Evolutionary conservation across 805 yeast genomes (phyloP).

Genomic region (Candida ortonii): DNA sequence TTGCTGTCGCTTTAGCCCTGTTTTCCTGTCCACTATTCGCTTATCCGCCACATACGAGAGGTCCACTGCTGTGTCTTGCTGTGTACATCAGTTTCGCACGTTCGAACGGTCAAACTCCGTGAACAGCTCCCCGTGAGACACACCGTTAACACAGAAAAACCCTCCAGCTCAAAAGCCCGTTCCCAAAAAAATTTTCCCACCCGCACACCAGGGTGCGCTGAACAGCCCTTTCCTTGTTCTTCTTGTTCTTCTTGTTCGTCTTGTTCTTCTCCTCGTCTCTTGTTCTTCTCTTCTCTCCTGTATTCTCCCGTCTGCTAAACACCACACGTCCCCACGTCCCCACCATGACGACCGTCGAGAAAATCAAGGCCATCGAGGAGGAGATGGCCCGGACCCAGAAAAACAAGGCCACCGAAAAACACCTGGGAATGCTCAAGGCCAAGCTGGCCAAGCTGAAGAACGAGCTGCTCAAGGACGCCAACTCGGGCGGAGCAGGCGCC

Average conservation of each 20-base stretch:
- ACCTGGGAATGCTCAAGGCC: slow-evolving; percentile 95
- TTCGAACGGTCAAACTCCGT: neutral
- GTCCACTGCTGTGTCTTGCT: slow-evolving; percentile 7
- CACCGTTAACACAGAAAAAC: neutral
- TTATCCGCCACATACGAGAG: slow-evolving; percentile 18
- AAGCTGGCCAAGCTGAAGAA: slow-evolving; percentile 92
- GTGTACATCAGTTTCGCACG: slow-evolving; percentile 13
- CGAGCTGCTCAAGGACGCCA: slow-evolving; percentile 72
- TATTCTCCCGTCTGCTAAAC: neutral
- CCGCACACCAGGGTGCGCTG: too few species aligned
- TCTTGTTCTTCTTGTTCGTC: too few species aligned
- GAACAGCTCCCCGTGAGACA: too few species aligned
- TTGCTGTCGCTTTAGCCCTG: slow-evolving; percentile 14
- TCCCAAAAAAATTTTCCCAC: too few species aligned
- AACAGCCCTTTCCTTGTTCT: too few species aligned
- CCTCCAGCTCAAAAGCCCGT: too few species aligned
- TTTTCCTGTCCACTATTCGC: slow-evolving; percentile 6
- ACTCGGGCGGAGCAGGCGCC: slow-evolving; percentile 82
- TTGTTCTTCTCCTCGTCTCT: too few species aligned
- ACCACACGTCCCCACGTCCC: too few species aligned
- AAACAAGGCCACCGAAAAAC: slow-evolving; percentile 96
- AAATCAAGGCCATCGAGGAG: slow-evolving; percentile 86
- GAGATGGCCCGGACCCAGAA: slow-evolving; percentile 98
- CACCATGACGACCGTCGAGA: slow-evolving; percentile 65
- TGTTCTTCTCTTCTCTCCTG: too few species aligned